phyloP scores from a whole-genome alignment of 1,284 basidiomycete genomes.

The Sanghuangporus weigelae region DNA sequence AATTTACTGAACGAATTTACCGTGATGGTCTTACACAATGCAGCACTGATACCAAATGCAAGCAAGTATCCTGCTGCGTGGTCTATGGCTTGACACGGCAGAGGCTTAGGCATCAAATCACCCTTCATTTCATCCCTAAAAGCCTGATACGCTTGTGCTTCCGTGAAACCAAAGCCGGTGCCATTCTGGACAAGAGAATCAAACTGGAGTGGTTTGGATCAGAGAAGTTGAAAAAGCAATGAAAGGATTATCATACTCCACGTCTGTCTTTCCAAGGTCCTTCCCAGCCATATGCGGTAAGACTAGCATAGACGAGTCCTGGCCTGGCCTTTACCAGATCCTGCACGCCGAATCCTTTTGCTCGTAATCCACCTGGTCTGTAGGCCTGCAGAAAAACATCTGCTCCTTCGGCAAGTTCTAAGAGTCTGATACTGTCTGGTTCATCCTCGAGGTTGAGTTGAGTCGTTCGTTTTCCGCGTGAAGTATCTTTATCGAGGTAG shows the following conservation, averaged over 20 bases:
- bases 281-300: constrained; percentile 56
- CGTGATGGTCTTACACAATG: constrained; percentile 46
- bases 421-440: constrained; percentile 32
- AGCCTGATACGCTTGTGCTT: constrained; percentile 42
- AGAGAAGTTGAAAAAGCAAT: not conserved
- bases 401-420: constrained; percentile 35
- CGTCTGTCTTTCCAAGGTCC: constrained; percentile 54
- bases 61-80: constrained; percentile 59
- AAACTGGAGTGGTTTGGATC: constrained; percentile 36
- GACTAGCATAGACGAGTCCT: constrained; percentile 53
- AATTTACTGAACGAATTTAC: constrained; percentile 28
- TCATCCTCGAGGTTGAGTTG: constrained; percentile 48
- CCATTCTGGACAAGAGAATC: constrained; percentile 67
- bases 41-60: constrained; percentile 53
- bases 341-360: constrained; percentile 45
- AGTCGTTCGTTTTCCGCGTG: constrained; percentile 59
- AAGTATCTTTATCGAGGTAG: constrained; percentile 53
- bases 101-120: constrained; percentile 33
- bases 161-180: constrained; percentile 55
- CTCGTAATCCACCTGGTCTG: constrained; percentile 47
- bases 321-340: constrained; percentile 39
- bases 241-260: constrained; percentile 36
- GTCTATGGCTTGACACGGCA: constrained; percentile 62
- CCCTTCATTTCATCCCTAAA: constrained; percentile 23
- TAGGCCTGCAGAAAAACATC: constrained; percentile 69